Evolutionary conservation across 2,329 filamentous ascomycete species (phyloP), one percentile per base, ranked within the genome.

Genomic region (Microdochium paspali): DNA sequence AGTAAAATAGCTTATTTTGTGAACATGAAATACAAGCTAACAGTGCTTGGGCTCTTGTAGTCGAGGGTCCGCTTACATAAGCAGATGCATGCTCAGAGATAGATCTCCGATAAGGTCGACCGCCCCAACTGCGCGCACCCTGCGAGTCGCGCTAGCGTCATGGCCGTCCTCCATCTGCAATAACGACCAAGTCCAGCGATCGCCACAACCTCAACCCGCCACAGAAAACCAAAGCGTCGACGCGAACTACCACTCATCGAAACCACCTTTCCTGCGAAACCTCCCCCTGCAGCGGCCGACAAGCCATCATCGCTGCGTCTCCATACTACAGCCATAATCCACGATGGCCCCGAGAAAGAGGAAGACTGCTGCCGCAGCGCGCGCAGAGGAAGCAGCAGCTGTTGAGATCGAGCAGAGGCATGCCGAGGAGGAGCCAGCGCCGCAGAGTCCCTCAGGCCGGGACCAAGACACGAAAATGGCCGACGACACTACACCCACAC

Each of bases 311-410:
- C 4, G 42, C 32, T 47, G n/a, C n/a, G n/a, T 13, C 35, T 45
- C 9, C 46, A 28, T 9, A 24, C 20, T 21, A 51, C 26, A 49
- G n/a, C 12, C 30, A 20, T 40, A 54, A n/a, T n/a, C 49, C 30
- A 70, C 71, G 67, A 68, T 69, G 49, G 66, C 69, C 39, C 59
- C 67, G 20, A 72, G 72, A 58, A 72, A 69, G 56, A 68, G 69
- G 57, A 71, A 70, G 60, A 72, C 65, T 10, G 47, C 50, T 3
- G 43, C 44, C 26, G 48, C 53, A 18, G 50, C 56, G 10, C 50
- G 54, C 30, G 49, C 40, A 21, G 28, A 44, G 35, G 47, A 49
- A 24, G 48, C 56, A 24, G 44, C 50, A 13, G 39, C 47, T 45
- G n/a, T n/a, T n/a, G 54, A 61, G 26, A 47, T 47, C 13, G 46